phyloP scores from a whole-genome alignment of 2,329 filamentous ascomycete genomes.

The Tolypocladium inflatum region DNA sequence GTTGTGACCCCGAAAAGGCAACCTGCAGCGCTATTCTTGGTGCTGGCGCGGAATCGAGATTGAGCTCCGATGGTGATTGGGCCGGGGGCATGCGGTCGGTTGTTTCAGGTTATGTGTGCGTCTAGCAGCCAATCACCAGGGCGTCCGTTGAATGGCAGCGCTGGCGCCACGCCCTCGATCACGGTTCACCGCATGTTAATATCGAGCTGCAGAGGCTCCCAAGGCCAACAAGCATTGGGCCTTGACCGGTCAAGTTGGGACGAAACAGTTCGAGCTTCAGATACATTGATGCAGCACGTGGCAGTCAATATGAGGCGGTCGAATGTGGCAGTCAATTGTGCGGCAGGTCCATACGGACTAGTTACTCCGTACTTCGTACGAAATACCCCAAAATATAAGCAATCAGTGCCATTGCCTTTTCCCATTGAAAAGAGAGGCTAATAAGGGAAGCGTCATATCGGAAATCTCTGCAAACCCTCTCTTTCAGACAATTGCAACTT shows the following conservation, averaged over 20 bases:
- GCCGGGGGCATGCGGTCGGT: background rate
- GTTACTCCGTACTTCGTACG: too few relatives aligned
- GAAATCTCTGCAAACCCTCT: too few relatives aligned
- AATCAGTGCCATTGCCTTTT: too few relatives aligned
- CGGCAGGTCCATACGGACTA: too few relatives aligned
- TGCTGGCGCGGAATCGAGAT: background rate
- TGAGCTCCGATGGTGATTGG: slow-evolving; percentile 7
- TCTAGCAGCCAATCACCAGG: slow-evolving; percentile 7
- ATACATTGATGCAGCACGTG: background rate
- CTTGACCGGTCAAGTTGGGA: background rate
- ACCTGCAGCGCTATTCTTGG: slow-evolving; percentile 10
- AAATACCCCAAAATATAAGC: too few relatives aligned
- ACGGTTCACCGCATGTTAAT: background rate
- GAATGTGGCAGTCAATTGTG: too few relatives aligned
- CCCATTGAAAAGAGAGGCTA: too few relatives aligned
- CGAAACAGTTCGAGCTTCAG: background rate
- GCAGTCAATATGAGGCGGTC: background rate
- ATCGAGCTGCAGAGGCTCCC: background rate
- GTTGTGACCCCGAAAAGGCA: background rate
- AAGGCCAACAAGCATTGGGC: background rate
- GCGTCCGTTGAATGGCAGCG: background rate
- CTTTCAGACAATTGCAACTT: too few relatives aligned
- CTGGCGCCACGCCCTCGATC: background rate
- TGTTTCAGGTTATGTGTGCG: slow-evolving; percentile 14
- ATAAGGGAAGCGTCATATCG: too few relatives aligned